A percentile compares a stretch with the other conserved stretches of the same genome.
Conservation (phyloP, 2,329 filamentous ascomycete species). For the Neurospora sp. region DNA sequence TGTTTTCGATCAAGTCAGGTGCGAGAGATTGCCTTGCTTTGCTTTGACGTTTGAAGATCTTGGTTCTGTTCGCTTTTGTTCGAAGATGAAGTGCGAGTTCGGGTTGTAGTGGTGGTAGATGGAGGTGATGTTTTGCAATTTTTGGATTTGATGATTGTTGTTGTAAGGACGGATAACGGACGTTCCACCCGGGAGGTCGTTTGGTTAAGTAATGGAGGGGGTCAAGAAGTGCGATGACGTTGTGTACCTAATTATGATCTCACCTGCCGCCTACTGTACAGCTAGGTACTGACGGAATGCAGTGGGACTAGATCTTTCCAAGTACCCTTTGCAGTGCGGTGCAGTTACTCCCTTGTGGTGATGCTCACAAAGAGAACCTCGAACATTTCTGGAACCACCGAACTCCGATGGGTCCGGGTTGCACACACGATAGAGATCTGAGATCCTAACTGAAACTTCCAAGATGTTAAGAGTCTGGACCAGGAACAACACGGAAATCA, state of each 20-base stretch:
- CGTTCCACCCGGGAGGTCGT: background rate
- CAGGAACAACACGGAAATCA: background rate
- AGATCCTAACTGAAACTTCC: background rate
- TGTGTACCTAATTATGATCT: background rate
- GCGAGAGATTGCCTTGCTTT: background rate
- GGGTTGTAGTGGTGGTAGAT: background rate
- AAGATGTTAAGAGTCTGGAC: background rate
- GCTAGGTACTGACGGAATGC: background rate
- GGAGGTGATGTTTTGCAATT: background rate
- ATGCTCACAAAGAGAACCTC: background rate
- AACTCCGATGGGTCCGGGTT: background rate
- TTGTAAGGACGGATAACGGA: background rate
- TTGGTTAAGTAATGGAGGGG: background rate
- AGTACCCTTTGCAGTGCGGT: background rate
- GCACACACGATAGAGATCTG: background rate
- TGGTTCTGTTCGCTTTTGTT: background rate
- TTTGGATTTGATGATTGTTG: background rate
- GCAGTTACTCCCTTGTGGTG: no score
- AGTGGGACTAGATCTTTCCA: background rate
- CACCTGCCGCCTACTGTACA: background rate
- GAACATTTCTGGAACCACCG: background rate
- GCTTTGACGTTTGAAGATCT: background rate
- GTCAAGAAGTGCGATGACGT: background rate
- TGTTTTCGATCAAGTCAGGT: background rate
- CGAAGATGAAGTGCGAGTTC: background rate